Conservation (phyloP, 306 rosid species). For the Quercus agrifolia region DNA sequence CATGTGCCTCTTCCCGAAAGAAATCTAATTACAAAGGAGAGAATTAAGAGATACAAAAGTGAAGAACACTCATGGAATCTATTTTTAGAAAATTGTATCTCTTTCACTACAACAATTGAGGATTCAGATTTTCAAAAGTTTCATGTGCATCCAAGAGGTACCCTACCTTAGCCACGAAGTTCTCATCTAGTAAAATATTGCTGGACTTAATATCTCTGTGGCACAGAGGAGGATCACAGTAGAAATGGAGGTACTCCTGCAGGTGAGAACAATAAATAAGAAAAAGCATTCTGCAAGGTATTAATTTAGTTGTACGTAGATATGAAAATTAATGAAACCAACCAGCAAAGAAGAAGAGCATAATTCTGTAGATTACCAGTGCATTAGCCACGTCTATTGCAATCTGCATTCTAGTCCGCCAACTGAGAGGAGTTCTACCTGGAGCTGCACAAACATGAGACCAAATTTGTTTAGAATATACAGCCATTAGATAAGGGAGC, state of each 20-base stretch:
- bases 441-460: conserved; percentile 54
- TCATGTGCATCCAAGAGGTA: conserved; percentile 18
- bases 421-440: conserved; percentile 71
- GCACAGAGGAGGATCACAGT: conserved; percentile 95
- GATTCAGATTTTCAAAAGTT: conserved; percentile 4
- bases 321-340: conserved; percentile 9
- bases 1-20: not conserved
- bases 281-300: conserved; percentile 3
- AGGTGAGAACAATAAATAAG: conserved; percentile 21
- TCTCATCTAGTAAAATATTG: conserved; percentile 86
- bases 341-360: conserved; percentile 10
- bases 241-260: conserved; percentile 99
- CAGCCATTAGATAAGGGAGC: conserved; percentile 10
- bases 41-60: not conserved
- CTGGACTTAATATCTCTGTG: conserved; percentile 96
- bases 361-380: conserved; percentile 52
- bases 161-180: conserved; percentile 86
- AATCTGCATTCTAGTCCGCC: conserved; percentile 85
- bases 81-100: not conserved
- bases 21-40: not conserved
- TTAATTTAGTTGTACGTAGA: not conserved
- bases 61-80: not conserved
- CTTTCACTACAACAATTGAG: not conserved
- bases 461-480: conserved; percentile 12
- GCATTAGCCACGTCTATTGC: conserved; percentile 96